Base-by-base conservation (phyloP, 108 stramenopile genomes). In the Cyclotella kingstonii region DNA sequence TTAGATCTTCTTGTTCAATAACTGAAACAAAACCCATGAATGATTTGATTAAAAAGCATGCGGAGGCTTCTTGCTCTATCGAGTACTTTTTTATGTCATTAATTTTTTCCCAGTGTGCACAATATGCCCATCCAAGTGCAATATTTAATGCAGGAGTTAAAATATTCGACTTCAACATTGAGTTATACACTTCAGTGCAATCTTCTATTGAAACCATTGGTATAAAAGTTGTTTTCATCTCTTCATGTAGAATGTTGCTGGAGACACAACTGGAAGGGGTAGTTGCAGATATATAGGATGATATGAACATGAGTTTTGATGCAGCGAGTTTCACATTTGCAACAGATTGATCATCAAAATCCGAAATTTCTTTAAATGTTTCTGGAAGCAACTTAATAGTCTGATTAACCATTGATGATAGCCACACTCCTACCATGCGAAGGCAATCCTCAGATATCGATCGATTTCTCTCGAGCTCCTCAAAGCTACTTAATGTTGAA, bases 391-490 rank as follows among this genome's bases (percentile, higher is more conserved):
- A 70, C 49, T 19, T 48, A 18, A 56, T n/a, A 25, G 65, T 55
- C 26, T 22, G 51, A 30, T 36, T 58, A 18, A 62, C 73, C 25
- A 60, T 23, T 35, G 78, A 63, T 25, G 78, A 48, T 5, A 79
- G 42, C 78, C 78, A 79, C n/a, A 72, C 55, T 50, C 61, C 68
- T 19, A 50, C 21, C 73, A 74, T 73, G 21, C 60, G 41, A 17
- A 78, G 30, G 26, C 9, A 31, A 15, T 63, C 31, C 19, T 39
- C 44, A 31, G 30, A 23, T 19, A 39, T 45, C 22, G 57, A 58
- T 25, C 38, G 45, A 22, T 40, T 53, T 54, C 21, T 35, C 22
- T 40, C 14, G 21, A n/a, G 48, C 40, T 28, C 38, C n/a, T 33
- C 38, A 21, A 19, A 35, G 22, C 21, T 41, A 27, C 30, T n/a